phyloP scores from a whole-genome alignment of 208 protist genomes.

The Endotrypanum monterogeii region DNA sequence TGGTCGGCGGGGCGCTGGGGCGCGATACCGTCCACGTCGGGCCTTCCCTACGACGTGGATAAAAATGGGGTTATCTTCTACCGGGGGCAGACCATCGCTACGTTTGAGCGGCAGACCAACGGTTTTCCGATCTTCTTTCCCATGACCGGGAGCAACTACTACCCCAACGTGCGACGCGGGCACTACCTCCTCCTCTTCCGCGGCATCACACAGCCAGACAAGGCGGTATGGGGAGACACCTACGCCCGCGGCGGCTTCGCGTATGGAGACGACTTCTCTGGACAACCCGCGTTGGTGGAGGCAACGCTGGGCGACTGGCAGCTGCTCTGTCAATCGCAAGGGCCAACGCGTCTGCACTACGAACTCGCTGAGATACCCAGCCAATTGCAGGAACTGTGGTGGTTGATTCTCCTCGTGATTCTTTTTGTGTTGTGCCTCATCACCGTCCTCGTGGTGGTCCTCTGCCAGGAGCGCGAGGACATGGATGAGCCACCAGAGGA shows the following conservation, averaged over 20 bases:
- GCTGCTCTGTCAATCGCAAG: slow-evolving; percentile 30
- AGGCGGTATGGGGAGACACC: slow-evolving; percentile 30
- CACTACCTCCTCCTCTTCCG: slow-evolving; percentile 16
- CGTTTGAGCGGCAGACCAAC: slow-evolving; percentile 1
- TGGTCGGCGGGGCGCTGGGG: slow-evolving; percentile 33
- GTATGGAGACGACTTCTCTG: slow-evolving; percentile 17
- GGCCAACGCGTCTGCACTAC: slow-evolving; percentile 11
- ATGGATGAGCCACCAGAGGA: slow-evolving; percentile 50
- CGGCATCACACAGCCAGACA: slow-evolving; percentile 3
- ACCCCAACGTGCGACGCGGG: slow-evolving; percentile 7
- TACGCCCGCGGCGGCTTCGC: slow-evolving; percentile 23
- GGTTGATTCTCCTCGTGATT: slow-evolving; percentile 28
- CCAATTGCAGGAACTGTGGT: slow-evolving; percentile 28
- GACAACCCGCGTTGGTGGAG: not conserved
- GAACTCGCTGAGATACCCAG: slow-evolving; percentile 17
- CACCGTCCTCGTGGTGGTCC: slow-evolving; percentile 23
- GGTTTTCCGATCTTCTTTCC: slow-evolving; percentile 11
- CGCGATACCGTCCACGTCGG: slow-evolving; percentile 12
- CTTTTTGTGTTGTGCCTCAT: slow-evolving; percentile 34
- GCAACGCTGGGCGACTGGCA: slow-evolving; percentile 14
- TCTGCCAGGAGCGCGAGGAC: slow-evolving; percentile 52
- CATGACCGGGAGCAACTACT: not conserved
- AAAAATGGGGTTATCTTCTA: slow-evolving; percentile 28
- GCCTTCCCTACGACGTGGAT: not conserved
- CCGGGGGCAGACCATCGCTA: slow-evolving; percentile 2